Conservation (phyloP, 116 monocot genomes). For the Papilionanthe hybrid region DNA sequence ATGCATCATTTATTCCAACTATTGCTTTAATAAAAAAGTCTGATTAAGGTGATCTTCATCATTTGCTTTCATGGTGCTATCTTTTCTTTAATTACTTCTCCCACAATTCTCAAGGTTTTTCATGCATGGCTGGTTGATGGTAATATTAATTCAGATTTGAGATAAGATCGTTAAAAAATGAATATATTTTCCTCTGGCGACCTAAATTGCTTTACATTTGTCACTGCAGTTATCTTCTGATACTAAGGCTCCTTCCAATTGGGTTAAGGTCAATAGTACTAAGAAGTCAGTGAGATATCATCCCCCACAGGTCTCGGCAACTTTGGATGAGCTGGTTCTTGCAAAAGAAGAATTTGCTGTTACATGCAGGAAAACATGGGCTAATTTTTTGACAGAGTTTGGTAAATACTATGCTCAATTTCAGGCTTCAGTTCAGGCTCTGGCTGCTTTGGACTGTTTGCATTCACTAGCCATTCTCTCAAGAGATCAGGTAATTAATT, state of each 20-base stretch:
- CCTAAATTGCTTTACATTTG: slow-evolving; percentile 5
- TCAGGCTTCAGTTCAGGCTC: slow-evolving; percentile 83
- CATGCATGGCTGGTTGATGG: neutral
- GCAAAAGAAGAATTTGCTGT: slow-evolving; percentile 78
- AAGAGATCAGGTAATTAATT: slow-evolving; percentile 60
- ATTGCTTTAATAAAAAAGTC: neutral
- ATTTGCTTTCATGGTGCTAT: neutral
- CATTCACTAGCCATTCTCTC: slow-evolving; percentile 86
- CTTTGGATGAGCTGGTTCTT: slow-evolving; percentile 63
- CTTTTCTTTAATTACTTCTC: slow-evolving; percentile 1
- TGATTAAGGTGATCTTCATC: neutral
- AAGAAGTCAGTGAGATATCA: slow-evolving; percentile 87
- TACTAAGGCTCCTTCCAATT: slow-evolving; percentile 66
- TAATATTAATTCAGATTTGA: neutral
- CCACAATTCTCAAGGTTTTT: neutral
- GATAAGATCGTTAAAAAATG: neutral
- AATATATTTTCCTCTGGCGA: neutral
- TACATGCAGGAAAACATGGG: slow-evolving; percentile 68
- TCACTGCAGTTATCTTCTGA: slow-evolving; percentile 53
- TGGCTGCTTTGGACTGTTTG: slow-evolving; percentile 91
- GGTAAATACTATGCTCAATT: slow-evolving; percentile 75
- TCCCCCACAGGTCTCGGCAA: slow-evolving; percentile 68
- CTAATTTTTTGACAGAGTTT: slow-evolving; percentile 54
- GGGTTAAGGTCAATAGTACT: slow-evolving; percentile 89
- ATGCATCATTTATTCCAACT: neutral